These are phyloP conservation scores for Eucalyptus rudis DNA, from an alignment of 345 rosid species.

Conservation along the genomic window DNA sequence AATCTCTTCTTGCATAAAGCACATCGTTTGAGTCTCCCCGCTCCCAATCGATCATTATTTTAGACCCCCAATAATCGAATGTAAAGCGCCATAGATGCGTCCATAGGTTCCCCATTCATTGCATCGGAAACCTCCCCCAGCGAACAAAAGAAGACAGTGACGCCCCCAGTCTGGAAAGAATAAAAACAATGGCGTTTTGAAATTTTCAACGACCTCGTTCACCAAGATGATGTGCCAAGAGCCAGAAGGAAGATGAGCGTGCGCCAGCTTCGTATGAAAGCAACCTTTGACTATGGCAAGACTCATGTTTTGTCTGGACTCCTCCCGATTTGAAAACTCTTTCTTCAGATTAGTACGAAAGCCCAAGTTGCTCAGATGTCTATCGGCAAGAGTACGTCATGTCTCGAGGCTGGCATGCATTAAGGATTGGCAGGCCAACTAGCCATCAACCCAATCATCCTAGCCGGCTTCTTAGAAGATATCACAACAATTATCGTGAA, in stretches of 20 bases:
- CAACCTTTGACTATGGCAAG: neutral
- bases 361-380: neutral
- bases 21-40: neutral
- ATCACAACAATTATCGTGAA: neutral
- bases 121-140: neutral
- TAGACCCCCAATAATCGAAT: neutral
- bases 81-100: neutral
- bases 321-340: neutral
- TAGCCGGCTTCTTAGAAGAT: neutral
- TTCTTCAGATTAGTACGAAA: neutral
- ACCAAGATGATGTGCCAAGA: neutral
- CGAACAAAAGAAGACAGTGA: neutral
- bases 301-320: neutral
- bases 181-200: neutral
- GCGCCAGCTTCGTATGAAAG: neutral
- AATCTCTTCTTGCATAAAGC: neutral
- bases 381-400: neutral
- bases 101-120: neutral
- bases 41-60: neutral
- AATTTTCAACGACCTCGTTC: neutral
- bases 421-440: neutral
- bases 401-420: neutral
- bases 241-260: neutral
- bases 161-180: neutral
- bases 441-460: neutral